Base-by-base conservation (phyloP, 1,139 yeast genomes). In the Geotrichum histeridarum region DNA sequence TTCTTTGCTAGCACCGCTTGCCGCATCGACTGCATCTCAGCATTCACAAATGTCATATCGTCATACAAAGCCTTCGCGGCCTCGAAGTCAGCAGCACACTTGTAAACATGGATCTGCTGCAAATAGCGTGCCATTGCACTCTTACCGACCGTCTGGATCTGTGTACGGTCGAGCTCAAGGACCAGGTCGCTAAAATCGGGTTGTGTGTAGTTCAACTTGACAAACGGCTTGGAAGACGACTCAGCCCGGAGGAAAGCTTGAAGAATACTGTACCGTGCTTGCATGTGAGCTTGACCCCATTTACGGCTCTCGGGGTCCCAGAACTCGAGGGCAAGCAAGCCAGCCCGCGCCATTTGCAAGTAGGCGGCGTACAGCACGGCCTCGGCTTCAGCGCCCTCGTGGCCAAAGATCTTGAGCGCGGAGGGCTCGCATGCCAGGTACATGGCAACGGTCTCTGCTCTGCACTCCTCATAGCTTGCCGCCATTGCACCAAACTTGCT, bases 231-330 rank as follows among this genome's bases (percentile, higher is more conserved):
- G 9, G 50, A 44, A 11, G 15, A 33, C 14, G 43, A 27, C 8
- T 11, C 22, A 2, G 93, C 90, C 53, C 82, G 76, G 64, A 85
- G 73, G 66, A 87, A 82, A 35, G 84, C 79, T 72, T 86, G 86
- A 77, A 87, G 77, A 62, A 89, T 88, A 39, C 91, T 87, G 70
- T 79, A 89, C 66, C 96, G 77, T 5, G 95, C 96, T 74, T 88
- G 95, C 90, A 88, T 87, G 68, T 89, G 96, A 9, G 96, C 83
- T 72, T 89, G 96, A 38, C 96, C 96, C 96, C 96, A 89, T 70
- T 87, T 87, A 57, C 76, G 73, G 36, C 88, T 77, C 44, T 72
- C 70, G 42, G 96, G 95, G 68, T 88, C 95, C 89, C 94, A 89
- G 69, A 78, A 86, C 69, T 89, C 95, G 65, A 89, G 76, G 1